A percentile compares a stretch with the other conserved stretches of the same genome.
Evolutionary conservation across 495 filamentous ascomycete species (phyloP).

Genomic region (Daldinia grandis): DNA sequence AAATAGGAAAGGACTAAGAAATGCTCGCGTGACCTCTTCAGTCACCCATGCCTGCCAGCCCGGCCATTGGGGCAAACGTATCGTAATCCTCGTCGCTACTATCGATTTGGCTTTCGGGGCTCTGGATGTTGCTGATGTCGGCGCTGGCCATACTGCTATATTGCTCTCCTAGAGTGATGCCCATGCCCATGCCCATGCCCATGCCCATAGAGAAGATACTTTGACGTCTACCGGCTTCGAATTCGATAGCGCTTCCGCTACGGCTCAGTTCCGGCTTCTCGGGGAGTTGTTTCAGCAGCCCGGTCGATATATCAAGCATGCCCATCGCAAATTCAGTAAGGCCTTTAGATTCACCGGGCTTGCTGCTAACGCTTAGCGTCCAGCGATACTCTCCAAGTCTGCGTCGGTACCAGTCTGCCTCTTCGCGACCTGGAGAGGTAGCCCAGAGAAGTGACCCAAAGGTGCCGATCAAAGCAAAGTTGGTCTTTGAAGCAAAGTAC

Average conservation of each 20-base stretch:
- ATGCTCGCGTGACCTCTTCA: constrained; percentile 12
- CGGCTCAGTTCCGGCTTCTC: constrained; percentile 63
- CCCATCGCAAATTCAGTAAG: constrained; percentile 80
- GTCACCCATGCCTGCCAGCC: constrained; percentile 43
- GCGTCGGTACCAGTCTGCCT: constrained; percentile 93
- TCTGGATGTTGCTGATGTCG: constrained; percentile 54
- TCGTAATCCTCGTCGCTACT: constrained; percentile 56
- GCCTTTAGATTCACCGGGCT: constrained; percentile 69
- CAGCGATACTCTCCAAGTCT: constrained; percentile 90
- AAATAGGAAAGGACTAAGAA: constrained; percentile 17
- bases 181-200: constrained; percentile 39
- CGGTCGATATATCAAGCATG: constrained; percentile 72
- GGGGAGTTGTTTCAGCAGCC: constrained; percentile 63
- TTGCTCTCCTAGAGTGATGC: constrained; percentile 29
- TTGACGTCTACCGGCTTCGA: constrained; percentile 52
- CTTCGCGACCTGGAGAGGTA: constrained; percentile 83
- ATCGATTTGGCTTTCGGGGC: constrained; percentile 51
- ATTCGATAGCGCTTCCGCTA: constrained; percentile 53
- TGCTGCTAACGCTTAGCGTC: constrained; percentile 87
- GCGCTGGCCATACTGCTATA: constrained; percentile 49
- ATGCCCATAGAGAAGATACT: constrained; percentile 45
- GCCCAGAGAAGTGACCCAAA: constrained; percentile 86
- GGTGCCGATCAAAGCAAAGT: constrained; percentile 82
- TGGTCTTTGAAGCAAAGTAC: constrained; percentile 83
- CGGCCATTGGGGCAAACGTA: constrained; percentile 42